These are phyloP conservation scores for Russula lepida DNA, from an alignment of 768 basidiomycete genomes.

Conservation along the genomic window DNA sequence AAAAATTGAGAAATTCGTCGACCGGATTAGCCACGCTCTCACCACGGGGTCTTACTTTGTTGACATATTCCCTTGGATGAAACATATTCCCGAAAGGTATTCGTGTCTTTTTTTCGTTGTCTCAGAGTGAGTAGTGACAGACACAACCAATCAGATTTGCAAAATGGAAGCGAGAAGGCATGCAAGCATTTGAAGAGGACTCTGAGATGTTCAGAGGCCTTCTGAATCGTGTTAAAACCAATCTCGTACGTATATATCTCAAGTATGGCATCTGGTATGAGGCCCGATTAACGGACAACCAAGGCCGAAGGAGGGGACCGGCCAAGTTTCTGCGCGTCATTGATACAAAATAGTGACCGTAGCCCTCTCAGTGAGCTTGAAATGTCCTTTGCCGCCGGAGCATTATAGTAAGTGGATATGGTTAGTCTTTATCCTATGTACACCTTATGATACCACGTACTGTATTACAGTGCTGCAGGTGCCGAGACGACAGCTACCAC, in stretches of 20 bases:
- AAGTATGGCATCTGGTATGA: too few species aligned
- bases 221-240: background rate
- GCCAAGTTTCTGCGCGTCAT: background rate
- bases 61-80: slow-evolving; percentile 6
- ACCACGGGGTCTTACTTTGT: background rate
- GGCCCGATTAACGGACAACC: background rate
- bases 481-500: slow-evolving; percentile 7
- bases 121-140: background rate
- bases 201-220: slow-evolving; percentile 1
- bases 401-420: background rate
- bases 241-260: background rate
- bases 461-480: background rate
- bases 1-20: background rate
- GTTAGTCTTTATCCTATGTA: background rate
- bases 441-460: too few species aligned
- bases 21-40: background rate
- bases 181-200: background rate
- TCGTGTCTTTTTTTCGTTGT: background rate
- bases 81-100: background rate
- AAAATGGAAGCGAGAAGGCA: slow-evolving; percentile 3
- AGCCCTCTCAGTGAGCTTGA: background rate
- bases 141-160: background rate
- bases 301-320: background rate
- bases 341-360: background rate
- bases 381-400: background rate